Base-by-base conservation (phyloP, 2,329 filamentous ascomycete species). In the Rhynchosporium graminicola region DNA sequence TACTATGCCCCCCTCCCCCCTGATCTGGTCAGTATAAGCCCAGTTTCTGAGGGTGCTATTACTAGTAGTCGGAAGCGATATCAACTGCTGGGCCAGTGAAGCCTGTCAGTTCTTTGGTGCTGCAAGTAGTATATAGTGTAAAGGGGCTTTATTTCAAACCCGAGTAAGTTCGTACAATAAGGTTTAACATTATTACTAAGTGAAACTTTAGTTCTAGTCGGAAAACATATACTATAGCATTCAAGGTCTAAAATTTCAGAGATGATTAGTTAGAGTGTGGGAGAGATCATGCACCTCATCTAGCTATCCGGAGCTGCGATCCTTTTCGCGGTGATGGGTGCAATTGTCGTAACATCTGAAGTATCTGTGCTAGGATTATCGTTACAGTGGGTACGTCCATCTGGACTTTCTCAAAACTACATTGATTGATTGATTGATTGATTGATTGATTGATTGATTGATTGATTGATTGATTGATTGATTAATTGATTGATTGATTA, bases 21-120 rank as follows among this genome's bases (percentile, higher is more conserved):
- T 20, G 20, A 10, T 43, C 36, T 56, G 52, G 52, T 56, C 52
- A 43, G 28, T 3, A 31, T 43, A 56, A 36, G 52, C 52, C 52
- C 28, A 56, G 36, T 42, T 20, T 15, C 28, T 12, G 1, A 38
- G 51, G 38, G 26, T 20, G 33, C 20, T 20, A 1, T 42, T 5
- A 55, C 43, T 55, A 36, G 51, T 20, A 55, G 36, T 8, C 20
- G 5, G 52, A 56, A 43, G 52, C 52, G 52, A 56, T 56, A 42
- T 26, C 51, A 55, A 8, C 29, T 20, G 15, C 48, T 20, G 20
- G 20, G 40, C 40, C 10, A 43, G 40, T 10, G n/a, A 13, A 29
- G 47, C 48, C 15, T 33, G 29, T 36, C 48, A 51, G 28, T 29
- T 50, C 50, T 20, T 38, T n/a, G 50, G 31, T 8, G 20, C 31